Base-by-base conservation (phyloP, 345 rosid species). In the Populus deltoides region DNA sequence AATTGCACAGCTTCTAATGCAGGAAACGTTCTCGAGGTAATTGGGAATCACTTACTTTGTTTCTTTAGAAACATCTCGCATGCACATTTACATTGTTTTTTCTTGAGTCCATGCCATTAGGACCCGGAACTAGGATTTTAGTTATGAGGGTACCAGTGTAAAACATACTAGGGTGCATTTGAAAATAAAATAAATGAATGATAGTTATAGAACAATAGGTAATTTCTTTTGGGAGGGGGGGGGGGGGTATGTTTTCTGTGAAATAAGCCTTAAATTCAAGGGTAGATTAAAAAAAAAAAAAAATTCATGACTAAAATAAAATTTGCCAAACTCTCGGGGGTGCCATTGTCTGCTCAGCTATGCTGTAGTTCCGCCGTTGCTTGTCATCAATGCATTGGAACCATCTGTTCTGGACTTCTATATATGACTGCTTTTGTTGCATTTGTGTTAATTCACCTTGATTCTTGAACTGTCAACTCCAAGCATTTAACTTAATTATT, bases 1-100 rank as follows among this genome's bases (percentile, higher is more conserved):
- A 72, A 93, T 96, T 82, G 98, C 89, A 83, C 92, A 79, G 83
- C 89, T 96, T 81, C 88, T 96, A 66, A 75, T 84, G 90, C 88
- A 82, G 85, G 97, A 91, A 85, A 92, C 90, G n/a, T 93, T 90
- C 82, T 88, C 97, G 51, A 87, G 99, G 98, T 95, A 91, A 78
- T 81, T 81, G 73, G 17, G 35, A 62, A 2, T 65, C 22, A 17
- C 35, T 41, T n/a, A 8, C 59, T 6, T n/a, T 10, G 45, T 59
- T 39, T 27, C 59, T 65, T 39, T 36, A 41, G 16, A 18, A 29
- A 68, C 36, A 11, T 55, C 2, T 67, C 57, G 35, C 7, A 16
- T 53, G 35, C 22, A 27, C 17, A 39, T 55, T 45, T 63, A 24
- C 65, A 9, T 67, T 38, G 27, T 59, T 39, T 79, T 33, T 72